These are phyloP conservation scores for Tardiomyces blankii DNA, from an alignment of 1,139 yeast species.

Conservation along the genomic window DNA sequence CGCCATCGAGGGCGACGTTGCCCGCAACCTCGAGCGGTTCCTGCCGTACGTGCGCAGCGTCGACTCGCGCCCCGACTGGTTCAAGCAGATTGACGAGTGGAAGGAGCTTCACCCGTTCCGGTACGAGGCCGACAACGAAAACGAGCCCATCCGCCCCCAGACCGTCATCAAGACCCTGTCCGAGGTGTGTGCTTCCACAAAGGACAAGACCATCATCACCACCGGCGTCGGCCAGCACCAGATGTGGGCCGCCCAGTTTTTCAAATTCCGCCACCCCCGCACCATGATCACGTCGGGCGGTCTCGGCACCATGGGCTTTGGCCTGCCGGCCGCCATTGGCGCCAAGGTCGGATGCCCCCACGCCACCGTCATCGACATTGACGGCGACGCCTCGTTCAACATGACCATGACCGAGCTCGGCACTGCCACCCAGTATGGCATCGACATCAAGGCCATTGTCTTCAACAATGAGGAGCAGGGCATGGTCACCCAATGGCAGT, in stretches of 20 bases:
- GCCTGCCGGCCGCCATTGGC: constrained; percentile 96
- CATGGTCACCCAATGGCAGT: constrained; percentile 99
- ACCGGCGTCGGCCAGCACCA: constrained; percentile 99
- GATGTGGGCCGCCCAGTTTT: constrained; percentile 99
- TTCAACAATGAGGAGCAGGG: constrained; percentile 98
- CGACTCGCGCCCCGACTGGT: constrained; percentile 64
- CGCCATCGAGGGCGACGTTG: constrained; percentile 94
- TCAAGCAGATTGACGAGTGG: constrained; percentile 64
- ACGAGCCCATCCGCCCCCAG: constrained; percentile 84
- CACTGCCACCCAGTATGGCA: constrained; percentile 86
- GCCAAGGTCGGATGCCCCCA: constrained; percentile 96
- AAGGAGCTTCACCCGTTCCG: constrained; percentile 76
- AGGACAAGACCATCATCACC: constrained; percentile 72
- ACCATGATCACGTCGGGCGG: constrained; percentile 96
- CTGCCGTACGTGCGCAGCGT: constrained; percentile 60
- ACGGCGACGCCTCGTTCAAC: constrained; percentile 96
- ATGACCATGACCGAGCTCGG: constrained; percentile 92
- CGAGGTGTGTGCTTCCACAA: constrained; percentile 49
- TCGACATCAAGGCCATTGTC: constrained; percentile 82
- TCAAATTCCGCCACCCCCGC: constrained; percentile 86
- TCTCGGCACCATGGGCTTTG: constrained; percentile 97
- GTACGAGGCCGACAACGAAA: constrained; percentile 48
- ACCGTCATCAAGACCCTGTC: constrained; percentile 75
- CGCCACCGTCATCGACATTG: constrained; percentile 89
- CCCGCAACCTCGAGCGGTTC: constrained; percentile 60